These are phyloP conservation scores for Amanita exitialis DNA, from an alignment of 768 basidiomycete genomes.

Conservation along the genomic window DNA sequence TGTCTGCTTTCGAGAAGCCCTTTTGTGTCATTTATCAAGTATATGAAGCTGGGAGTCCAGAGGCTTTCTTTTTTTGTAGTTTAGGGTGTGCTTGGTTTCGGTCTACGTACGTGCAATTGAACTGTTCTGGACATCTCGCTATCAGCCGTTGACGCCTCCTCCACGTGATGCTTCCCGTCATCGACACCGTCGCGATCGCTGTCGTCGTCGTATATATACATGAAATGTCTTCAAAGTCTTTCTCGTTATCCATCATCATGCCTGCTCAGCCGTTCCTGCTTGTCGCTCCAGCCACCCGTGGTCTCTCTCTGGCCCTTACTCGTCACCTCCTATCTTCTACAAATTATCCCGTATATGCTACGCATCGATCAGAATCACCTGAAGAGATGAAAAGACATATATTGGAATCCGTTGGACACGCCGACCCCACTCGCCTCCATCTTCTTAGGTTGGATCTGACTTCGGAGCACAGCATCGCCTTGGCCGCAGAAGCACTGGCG, in stretches of 20 bases:
- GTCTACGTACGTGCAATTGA: constrained; percentile 8
- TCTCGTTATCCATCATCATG: constrained; percentile 3
- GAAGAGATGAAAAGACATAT: constrained; percentile 29
- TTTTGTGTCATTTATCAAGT: constrained; percentile 8
- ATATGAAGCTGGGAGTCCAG: constrained; percentile 3
- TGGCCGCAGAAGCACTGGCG: constrained; percentile 33
- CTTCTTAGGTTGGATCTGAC: constrained; percentile 41
- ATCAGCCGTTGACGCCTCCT: not conserved
- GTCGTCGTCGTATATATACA: not conserved
- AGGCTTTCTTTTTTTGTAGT: constrained; percentile 7
- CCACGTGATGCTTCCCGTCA: not conserved
- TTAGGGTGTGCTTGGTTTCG: constrained; percentile 6
- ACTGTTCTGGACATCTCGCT: not conserved
- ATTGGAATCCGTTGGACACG: constrained; percentile 28
- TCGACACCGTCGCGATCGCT: not conserved
- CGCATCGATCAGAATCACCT: constrained; percentile 31
- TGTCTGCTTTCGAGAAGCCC: constrained; percentile 4
- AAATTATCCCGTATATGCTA: constrained; percentile 43
- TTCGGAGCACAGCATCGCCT: constrained; percentile 38
- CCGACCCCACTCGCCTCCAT: constrained; percentile 34
- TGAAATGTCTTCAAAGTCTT: not conserved
- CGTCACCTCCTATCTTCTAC: constrained; percentile 43
- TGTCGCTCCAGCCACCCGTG: constrained; percentile 45
- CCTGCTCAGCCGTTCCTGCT: constrained; percentile 35
- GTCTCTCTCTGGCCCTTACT: constrained; percentile 44